Percentiles rank a stretch among this genome's conserved stretches.
Conservation (phyloP, 1,284 basidiomycete species). For the Puccinia horiana region DNA sequence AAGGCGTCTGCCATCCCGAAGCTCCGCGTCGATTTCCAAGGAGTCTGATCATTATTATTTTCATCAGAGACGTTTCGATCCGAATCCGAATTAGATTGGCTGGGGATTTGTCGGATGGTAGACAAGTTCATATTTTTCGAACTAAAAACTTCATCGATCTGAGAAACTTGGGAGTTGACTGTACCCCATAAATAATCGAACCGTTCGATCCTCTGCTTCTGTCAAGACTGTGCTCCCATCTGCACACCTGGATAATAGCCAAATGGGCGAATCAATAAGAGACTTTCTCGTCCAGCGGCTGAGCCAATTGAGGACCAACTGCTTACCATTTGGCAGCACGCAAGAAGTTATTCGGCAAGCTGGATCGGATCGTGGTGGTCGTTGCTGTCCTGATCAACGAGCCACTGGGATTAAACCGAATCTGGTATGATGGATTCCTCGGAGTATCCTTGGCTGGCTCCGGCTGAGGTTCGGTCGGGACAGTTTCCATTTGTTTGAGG, state of each 20-base stretch:
- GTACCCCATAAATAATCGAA: constrained; percentile 37
- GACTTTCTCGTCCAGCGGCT: neutral
- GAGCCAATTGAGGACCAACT: neutral
- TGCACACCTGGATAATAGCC: constrained; percentile 28
- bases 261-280: neutral
- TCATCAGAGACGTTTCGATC: neutral
- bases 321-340: constrained; percentile 38
- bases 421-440: neutral
- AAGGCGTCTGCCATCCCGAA: constrained; percentile 44
- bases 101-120: neutral
- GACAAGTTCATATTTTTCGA: neutral
- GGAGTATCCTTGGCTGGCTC: neutral
- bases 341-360: constrained; percentile 27
- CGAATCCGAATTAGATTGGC: neutral
- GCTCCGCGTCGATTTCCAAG: constrained; percentile 27
- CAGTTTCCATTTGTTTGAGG: neutral
- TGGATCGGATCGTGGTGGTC: constrained; percentile 16
- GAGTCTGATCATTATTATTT: neutral
- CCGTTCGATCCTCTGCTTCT: constrained; percentile 45
- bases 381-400: constrained; percentile 26
- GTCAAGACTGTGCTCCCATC: constrained; percentile 42
- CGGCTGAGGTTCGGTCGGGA: neutral
- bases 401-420: constrained; percentile 13
- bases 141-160: neutral
- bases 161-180: neutral